Evolutionary conservation across 768 basidiomycete species (phyloP).

Genomic region (Tulasnella sp.): DNA sequence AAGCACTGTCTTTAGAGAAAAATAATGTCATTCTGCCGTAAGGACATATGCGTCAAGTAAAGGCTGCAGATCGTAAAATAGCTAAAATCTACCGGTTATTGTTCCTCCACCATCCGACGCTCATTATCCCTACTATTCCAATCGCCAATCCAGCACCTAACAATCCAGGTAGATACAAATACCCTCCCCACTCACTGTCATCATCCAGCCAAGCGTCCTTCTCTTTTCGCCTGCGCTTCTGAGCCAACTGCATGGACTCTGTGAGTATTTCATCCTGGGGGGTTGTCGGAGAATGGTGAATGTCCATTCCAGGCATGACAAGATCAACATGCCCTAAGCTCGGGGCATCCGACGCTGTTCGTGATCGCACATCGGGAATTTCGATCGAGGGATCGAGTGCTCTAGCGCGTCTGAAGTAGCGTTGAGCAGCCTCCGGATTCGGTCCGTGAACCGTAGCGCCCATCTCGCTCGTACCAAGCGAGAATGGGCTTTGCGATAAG

Average conservation of each 20-base stretch:
- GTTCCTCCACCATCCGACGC: conserved; percentile 26
- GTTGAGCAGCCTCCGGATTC: conserved; percentile 10
- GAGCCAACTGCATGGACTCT: not conserved
- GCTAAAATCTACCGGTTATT: conserved; percentile 17
- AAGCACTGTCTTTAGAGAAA: no score
- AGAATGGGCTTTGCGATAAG: conserved; percentile 19
- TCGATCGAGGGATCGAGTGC: conserved; percentile 20
- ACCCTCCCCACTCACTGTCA: conserved; percentile 13
- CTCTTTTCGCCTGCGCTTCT: conserved; percentile 3
- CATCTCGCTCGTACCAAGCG: not conserved
- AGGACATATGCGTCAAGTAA: not conserved
- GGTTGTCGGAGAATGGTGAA: not conserved
- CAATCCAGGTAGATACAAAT: conserved; percentile 16
- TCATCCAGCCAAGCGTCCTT: conserved; percentile 5
- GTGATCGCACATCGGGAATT: not conserved
- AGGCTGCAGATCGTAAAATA: not conserved
- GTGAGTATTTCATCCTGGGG: not conserved
- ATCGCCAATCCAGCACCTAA: conserved; percentile 21
- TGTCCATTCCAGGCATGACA: conserved; percentile 19
- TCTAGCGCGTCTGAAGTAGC: conserved; percentile 22
- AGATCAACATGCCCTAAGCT: not conserved
- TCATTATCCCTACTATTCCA: conserved; percentile 22
- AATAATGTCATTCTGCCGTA: not conserved
- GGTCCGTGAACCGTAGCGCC: conserved; percentile 8
- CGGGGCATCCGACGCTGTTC: not conserved